Percentiles rank a stretch among this genome's conserved stretches.
These are phyloP conservation scores for Claviceps humidiphila DNA, from an alignment of 2,329 filamentous ascomycete species.

Conservation along the genomic window DNA sequence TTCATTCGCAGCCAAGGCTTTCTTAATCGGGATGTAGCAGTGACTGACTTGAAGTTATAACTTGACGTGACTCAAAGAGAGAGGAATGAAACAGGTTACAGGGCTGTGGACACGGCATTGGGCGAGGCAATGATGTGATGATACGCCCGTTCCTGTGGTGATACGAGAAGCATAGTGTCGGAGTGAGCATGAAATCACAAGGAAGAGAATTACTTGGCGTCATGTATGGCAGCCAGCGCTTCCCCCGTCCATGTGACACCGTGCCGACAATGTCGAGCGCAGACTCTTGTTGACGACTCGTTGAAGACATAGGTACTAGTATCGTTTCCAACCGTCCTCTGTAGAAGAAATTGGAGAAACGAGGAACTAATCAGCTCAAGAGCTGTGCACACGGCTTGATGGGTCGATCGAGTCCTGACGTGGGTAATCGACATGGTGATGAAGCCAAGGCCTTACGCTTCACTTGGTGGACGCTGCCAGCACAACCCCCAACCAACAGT, in stretches of 20 bases:
- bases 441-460: too few species aligned
- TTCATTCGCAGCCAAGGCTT: background rate
- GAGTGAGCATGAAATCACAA: background rate
- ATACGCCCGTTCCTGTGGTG: background rate
- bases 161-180: slow-evolving; percentile 1
- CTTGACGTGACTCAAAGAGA: background rate
- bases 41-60: too few species aligned
- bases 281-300: background rate
- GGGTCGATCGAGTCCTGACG: too few species aligned
- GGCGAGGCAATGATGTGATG: background rate
- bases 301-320: background rate
- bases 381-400: too few species aligned
- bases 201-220: slow-evolving; percentile 3
- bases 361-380: too few species aligned
- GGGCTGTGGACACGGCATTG: too few species aligned
- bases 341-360: too few species aligned
- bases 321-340: too few species aligned
- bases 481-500: background rate
- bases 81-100: background rate
- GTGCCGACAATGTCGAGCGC: background rate
- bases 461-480: too few species aligned
- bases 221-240: slow-evolving; percentile 1
- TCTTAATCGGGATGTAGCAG: background rate
- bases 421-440: too few species aligned
- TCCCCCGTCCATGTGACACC: background rate